These are phyloP conservation scores for Exophiala oligosperma DNA, from an alignment of 2,329 filamentous ascomycete genomes.

Conservation along the genomic window DNA sequence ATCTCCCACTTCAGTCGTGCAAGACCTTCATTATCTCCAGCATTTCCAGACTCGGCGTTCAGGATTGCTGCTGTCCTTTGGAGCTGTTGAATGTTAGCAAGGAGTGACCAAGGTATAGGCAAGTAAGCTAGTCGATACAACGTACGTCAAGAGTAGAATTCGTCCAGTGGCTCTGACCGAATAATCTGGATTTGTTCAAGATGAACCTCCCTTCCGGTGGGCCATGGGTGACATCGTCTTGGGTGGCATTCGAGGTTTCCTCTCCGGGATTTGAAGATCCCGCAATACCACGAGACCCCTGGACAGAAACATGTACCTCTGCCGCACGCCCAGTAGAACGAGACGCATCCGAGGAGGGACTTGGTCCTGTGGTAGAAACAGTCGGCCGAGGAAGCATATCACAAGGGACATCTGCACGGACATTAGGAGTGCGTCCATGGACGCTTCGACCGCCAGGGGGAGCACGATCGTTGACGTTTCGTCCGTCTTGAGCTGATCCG, in stretches of 20 bases:
- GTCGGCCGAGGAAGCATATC: neutral
- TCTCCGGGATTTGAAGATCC: neutral
- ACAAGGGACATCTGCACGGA: neutral
- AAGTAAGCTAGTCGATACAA: neutral
- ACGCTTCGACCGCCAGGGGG: neutral
- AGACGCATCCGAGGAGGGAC: slow-evolving; percentile 1
- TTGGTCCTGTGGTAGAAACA: neutral
- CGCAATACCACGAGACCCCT: neutral
- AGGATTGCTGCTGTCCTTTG: slow-evolving; percentile 4
- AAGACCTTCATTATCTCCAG: slow-evolving; percentile 15
- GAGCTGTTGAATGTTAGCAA: neutral
- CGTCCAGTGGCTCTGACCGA: slow-evolving; percentile 33
- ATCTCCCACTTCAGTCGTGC: neutral
- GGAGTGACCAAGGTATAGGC: neutral
- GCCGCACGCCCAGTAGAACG: neutral
- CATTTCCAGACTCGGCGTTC: neutral
- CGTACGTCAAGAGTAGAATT: slow-evolving; percentile 24
- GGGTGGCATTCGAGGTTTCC: neutral
- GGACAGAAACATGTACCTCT: neutral
- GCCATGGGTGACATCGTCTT: neutral
- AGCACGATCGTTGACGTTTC: neutral
- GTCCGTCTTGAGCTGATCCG: neutral
- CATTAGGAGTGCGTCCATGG: neutral
- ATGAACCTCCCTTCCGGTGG: neutral
- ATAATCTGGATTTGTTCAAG: slow-evolving; percentile 31